Percentiles rank a stretch among this genome's conserved stretches.
Conservation (phyloP, 495 filamentous ascomycete genomes). For the Cryomyces antarcticus region DNA sequence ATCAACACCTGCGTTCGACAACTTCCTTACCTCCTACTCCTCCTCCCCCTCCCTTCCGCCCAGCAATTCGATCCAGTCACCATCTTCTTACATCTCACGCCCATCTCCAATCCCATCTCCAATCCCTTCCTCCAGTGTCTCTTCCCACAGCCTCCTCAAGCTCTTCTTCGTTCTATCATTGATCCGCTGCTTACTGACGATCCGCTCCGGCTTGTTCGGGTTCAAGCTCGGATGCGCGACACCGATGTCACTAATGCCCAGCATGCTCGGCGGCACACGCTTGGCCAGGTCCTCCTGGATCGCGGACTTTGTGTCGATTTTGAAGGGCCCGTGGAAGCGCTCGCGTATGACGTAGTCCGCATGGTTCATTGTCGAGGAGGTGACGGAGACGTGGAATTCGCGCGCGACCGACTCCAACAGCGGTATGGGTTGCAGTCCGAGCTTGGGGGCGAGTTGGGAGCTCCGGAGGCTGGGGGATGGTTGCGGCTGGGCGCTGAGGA, state of each 20-base stretch:
- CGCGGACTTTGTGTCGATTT: not conserved
- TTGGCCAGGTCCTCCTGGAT: not conserved
- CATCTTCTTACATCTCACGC: not conserved
- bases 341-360: not conserved
- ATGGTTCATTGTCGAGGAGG: not conserved
- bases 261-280: not conserved
- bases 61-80: no score
- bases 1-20: not conserved
- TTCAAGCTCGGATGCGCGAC: not conserved
- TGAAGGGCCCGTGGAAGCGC: not conserved
- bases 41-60: not conserved
- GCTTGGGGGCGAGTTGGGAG: not conserved
- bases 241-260: conserved; percentile 1
- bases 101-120: not conserved
- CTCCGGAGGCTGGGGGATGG: not conserved
- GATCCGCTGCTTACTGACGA: not conserved
- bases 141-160: not conserved
- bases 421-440: not conserved
- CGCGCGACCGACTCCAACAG: not conserved
- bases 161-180: not conserved
- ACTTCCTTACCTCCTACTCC: not conserved
- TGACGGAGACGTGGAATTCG: not conserved
- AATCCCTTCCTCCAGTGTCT: not conserved
- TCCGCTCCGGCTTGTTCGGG: not conserved
- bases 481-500: not conserved